phyloP scores from a whole-genome alignment of 768 basidiomycete genomes.

The Rhodotorula diobovata region DNA sequence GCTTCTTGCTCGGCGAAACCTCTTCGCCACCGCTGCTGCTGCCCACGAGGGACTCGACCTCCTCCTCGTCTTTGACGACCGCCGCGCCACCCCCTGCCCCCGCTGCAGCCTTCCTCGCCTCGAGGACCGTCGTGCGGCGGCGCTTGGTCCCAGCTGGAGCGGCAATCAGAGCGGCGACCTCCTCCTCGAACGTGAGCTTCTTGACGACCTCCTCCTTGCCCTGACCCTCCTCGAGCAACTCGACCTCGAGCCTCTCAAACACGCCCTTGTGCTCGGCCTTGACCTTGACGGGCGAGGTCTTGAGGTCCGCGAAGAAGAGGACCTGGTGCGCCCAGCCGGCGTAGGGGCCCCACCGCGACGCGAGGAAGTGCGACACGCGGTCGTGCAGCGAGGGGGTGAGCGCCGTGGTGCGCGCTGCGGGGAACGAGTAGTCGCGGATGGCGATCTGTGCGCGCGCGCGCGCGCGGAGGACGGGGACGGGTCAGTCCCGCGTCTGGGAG shows the following conservation, averaged over 20 bases:
- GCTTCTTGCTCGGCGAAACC: neutral
- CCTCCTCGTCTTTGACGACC: neutral
- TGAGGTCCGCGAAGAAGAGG: conserved; percentile 41
- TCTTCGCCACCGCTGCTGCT: neutral
- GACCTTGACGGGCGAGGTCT: conserved; percentile 5
- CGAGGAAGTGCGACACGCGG: conserved; percentile 61
- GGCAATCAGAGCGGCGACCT: conserved; percentile 29
- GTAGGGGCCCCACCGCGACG: conserved; percentile 69
- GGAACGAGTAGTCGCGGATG: conserved; percentile 43
- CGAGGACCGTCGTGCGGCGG: conserved; percentile 3
- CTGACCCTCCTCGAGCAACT: neutral
- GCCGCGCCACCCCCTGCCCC: neutral
- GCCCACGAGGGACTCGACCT: neutral
- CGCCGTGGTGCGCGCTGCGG: conserved; percentile 51
- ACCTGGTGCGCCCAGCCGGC: conserved; percentile 79
- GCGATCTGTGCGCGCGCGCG: conserved; percentile 42
- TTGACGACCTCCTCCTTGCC: neutral
- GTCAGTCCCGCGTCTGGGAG: too few relatives aligned
- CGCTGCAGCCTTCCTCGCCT: too few relatives aligned
- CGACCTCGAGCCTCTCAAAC: conserved; percentile 15
- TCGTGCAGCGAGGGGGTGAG: conserved; percentile 77
- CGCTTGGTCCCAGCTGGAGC: conserved; percentile 24
- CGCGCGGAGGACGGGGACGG: too few relatives aligned
- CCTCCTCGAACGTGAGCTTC: conserved; percentile 36
- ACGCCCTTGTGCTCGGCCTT: neutral